A percentile compares a stretch with the other conserved stretches of the same genome.
These are phyloP conservation scores for Didymella pinodella DNA, from an alignment of 2,329 filamentous ascomycete genomes.

Conservation along the genomic window DNA sequence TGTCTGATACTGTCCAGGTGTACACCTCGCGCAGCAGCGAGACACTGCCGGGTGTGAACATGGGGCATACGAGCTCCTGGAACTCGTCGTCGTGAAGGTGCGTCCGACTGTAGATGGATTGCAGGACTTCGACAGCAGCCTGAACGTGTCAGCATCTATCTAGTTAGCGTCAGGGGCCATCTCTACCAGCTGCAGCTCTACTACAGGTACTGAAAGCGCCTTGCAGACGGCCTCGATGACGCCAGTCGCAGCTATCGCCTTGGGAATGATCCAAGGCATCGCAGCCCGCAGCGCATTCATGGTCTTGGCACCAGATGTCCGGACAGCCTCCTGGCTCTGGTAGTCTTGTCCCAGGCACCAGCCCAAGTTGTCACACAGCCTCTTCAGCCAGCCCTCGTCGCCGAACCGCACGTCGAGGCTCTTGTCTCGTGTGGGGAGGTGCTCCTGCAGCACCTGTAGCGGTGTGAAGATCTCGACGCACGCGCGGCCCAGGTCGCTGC, in stretches of 20 bases:
- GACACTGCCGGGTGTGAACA: constrained; percentile 77
- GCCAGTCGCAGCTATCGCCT: constrained; percentile 70
- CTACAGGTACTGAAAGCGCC: constrained; percentile 49
- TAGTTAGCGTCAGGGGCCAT: background rate
- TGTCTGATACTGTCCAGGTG: constrained; percentile 79
- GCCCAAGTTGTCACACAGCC: constrained; percentile 76
- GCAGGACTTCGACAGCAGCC: constrained; percentile 78
- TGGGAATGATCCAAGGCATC: constrained; percentile 87
- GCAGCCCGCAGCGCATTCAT: constrained; percentile 79
- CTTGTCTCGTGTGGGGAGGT: constrained; percentile 76
- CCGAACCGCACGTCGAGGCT: constrained; percentile 76
- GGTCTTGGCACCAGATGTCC: constrained; percentile 75
- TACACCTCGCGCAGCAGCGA: constrained; percentile 76
- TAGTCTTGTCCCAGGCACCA: constrained; percentile 74
- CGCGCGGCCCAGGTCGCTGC: constrained; percentile 83
- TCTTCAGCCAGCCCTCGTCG: constrained; percentile 84
- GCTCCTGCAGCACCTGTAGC: constrained; percentile 73
- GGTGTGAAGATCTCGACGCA: constrained; percentile 96
- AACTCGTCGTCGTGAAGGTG: constrained; percentile 82
- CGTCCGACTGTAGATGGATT: constrained; percentile 77
- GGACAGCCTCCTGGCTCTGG: constrained; percentile 71
- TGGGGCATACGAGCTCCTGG: constrained; percentile 75
- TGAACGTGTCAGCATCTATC: constrained; percentile 32
- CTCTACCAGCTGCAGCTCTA: constrained; percentile 47
- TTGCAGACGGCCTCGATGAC: constrained; percentile 51